Base-by-base conservation (phyloP, 2,329 filamentous ascomycete genomes). In the Zymoseptoria crescenta region DNA sequence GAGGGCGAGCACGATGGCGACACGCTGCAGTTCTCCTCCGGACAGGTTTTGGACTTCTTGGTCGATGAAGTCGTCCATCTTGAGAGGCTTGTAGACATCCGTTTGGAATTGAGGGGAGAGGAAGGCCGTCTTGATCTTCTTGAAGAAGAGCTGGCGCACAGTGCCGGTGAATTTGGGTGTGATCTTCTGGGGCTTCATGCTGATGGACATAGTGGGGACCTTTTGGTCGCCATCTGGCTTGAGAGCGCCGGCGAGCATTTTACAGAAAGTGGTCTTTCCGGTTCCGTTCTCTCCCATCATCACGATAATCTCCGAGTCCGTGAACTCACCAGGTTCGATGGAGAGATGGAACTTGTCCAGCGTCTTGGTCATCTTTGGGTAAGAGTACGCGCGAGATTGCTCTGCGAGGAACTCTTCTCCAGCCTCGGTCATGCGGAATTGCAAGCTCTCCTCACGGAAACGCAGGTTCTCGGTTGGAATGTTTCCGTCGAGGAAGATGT, bases 201-300 rank as follows among this genome's bases (percentile, higher is more conserved):
- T 92, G 74, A 99, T 96, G 79, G 89, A 91, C 92, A 99, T 96
- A 67, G 89, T 85, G 16, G 94, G 94, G 16, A 99, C 83, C 69
- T 85, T 85, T 69, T 84, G 80, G 65, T 81, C 85, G 68, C 83
- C 85, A 69, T 99, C 95, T 8, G 95, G 94, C 79, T 96, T 93
- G 68, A 96, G 83, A 48, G 89, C 90, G 73, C 95, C 95, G 59
- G 94, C 94, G 66, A 99, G 82, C 79, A 99, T 88, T 73, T 88
- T 91, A 81, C 93, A 97, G 83, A 99, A 99, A 4, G 94, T 99
- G 1, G 94, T 99, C 83, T 99, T 96, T 75, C 95, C 95, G 41
- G 95, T 99, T 78, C 94, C 94, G 78, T 99, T 99, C 80, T 97
- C 93, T 68, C 94, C 94, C 94, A 99, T 97, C 91, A 99, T 96